These are phyloP conservation scores for Russula brevipes DNA, from an alignment of 768 basidiomycete species.

Conservation along the genomic window DNA sequence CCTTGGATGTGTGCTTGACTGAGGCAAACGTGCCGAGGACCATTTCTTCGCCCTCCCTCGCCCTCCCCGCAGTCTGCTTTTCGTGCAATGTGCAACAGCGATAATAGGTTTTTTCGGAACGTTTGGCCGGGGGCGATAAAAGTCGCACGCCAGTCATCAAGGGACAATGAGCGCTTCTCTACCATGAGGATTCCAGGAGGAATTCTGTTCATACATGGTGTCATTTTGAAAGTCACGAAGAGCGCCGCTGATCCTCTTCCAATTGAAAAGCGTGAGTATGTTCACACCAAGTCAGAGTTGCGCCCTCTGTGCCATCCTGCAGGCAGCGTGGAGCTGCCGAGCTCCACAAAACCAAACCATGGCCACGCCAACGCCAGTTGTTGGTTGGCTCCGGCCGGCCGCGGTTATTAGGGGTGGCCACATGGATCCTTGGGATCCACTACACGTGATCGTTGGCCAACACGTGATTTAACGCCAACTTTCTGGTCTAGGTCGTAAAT, in stretches of 20 bases:
- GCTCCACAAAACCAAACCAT: neutral
- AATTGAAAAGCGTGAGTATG: constrained; percentile 4
- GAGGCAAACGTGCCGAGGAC: no score
- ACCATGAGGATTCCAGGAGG: neutral
- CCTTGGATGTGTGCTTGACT: no score
- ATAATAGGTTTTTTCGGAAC: neutral
- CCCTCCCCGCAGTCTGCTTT: no score
- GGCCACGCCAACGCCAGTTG: no score
- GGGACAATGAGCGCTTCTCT: neutral
- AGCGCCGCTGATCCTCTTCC: neutral
- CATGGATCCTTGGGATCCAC: neutral
- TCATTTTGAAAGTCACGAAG: neutral
- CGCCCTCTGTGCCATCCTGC: neutral
- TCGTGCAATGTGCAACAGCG: no score
- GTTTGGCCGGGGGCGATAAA: neutral
- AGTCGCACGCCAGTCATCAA: neutral
- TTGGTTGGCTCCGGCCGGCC: neutral
- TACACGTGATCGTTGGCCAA: constrained; percentile 5
- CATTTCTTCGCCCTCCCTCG: no score
- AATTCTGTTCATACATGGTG: constrained; percentile 3
- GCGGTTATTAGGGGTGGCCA: neutral
- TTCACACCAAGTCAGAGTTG: constrained; percentile 1
- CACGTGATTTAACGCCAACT: constrained; percentile 4
- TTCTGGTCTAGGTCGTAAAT: neutral
- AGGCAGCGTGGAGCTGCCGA: no score